Evolutionary conservation across 1,284 basidiomycete species (phyloP).

Genomic region (Phylloboletellus chloephorus): DNA sequence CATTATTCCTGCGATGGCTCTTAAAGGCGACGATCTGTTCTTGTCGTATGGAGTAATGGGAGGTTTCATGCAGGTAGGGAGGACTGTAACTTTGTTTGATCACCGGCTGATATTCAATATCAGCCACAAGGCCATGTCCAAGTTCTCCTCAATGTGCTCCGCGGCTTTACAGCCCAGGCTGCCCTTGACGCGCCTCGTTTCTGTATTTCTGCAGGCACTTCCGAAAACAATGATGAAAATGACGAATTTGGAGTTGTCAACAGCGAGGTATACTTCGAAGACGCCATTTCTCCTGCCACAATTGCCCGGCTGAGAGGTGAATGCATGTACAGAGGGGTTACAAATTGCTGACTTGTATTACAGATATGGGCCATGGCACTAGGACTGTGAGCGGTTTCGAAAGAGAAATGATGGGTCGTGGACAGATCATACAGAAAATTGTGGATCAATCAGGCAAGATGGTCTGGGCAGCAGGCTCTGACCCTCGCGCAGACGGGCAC

Average conservation of each 20-base stretch:
- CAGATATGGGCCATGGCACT: conserved; percentile 85
- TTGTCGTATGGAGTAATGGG: conserved; percentile 92
- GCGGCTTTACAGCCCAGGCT: conserved; percentile 80
- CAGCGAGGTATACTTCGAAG: conserved; percentile 85
- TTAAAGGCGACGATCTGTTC: conserved; percentile 77
- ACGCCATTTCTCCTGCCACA: conserved; percentile 63
- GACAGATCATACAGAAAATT: conserved; percentile 84
- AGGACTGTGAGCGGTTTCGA: conserved; percentile 56
- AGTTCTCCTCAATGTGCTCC: conserved; percentile 86
- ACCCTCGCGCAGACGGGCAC: conserved; percentile 83
- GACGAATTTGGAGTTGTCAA: conserved; percentile 64
- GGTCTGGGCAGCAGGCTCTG: conserved; percentile 87
- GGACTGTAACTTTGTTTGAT: not conserved
- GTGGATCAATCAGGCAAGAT: conserved; percentile 55
- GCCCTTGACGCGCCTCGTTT: conserved; percentile 93
- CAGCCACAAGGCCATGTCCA: conserved; percentile 90
- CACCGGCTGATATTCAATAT: not conserved
- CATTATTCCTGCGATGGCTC: conserved; percentile 90
- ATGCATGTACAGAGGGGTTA: conserved; percentile 17
- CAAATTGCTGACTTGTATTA: conserved; percentile 6
- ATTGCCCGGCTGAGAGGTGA: conserved; percentile 58
- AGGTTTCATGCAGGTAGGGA: conserved; percentile 82
- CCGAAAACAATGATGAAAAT: conserved; percentile 51
- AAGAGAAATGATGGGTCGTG: conserved; percentile 81
- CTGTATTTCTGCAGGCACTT: conserved; percentile 84